Evolutionary conservation across 2,329 filamentous ascomycete species (phyloP), one percentile per base, ranked within the genome.

Genomic region (Hypoxylon sp.): DNA sequence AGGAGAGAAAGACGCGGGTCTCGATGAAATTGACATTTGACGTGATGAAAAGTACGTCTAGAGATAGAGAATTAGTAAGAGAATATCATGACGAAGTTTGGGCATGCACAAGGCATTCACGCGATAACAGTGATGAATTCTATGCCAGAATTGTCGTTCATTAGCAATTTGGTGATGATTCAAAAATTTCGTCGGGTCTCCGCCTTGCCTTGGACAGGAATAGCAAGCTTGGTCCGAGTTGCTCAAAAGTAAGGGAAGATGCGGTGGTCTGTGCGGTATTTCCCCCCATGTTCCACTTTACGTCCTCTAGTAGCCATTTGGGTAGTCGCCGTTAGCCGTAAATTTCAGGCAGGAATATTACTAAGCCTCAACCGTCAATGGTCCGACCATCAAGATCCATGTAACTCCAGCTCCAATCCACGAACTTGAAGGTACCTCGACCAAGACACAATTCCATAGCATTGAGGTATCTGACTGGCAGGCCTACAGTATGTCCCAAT

Each of bases 11-110:
- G 82, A 82, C 83, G 84, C 85, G 82, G 81, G 84, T 82, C 84
- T 86, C 85, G 79, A 82, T 82, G 84, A 83, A 82, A 82, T 78
- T 82, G 79, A 85, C 88, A 90, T 90, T 84, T 86, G 87, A 80
- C 75, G 79, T 66, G 79, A 76, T 79, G 78, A 87, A 87, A 88
- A 81, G 79, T 81, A 82, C 77, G 84, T 90, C 88, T 85, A 84
- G 80, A 75, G 79, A 85, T 82, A 81, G 73, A 72, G 75, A 75
- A 81, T 83, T 79, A 83, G 75, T 76, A 46, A 55, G 6, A 66
- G 79, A 83, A 78, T 82, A 76, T 79, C 77, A 75, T 81, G 77
- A 79, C 79, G 77, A 82, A 82, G 74, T 89, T 82, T 88, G 83
- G 78, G 79, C 85, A 88, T 89, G 82, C 79, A 85, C 83, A 85